Evolutionary conservation across 108 stramenopile species (phyloP), one percentile per base, ranked within the genome.

Genomic region (Cylindrotheca closterium): DNA sequence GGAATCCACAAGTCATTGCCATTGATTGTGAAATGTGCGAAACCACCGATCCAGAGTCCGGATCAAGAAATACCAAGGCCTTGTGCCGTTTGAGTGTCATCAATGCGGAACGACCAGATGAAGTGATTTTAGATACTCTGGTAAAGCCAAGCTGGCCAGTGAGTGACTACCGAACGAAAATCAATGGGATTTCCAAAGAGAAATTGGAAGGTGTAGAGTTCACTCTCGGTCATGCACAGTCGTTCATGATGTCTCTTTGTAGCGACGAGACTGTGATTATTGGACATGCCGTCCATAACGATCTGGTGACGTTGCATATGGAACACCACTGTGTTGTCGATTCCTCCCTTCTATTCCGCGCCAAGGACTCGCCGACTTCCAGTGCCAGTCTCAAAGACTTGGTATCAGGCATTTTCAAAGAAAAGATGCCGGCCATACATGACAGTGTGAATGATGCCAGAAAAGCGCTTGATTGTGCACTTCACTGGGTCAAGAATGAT

Each of bases 21-120:
- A 89, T 99, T 52, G 98, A 98, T 70, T 99, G 98, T 66, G 98
- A 99, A 79, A 99, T 99, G 98, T 97, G 96, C 65, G 95, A 96
- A 55, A 91, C 89, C 3, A 60, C 75, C 49, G 97, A 99, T 70
- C 96, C 97, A 17, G 79, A 92, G 15, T 85, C 92, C 17, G 88
- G 85, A 23, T 62, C 51, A 49, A 78, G 60, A 21, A 82, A 96
- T 60, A 55, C 71, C 46, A 96, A 94, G 63, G 91, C 90, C 17
- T 77, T 99, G 30, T 88, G 95, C 66, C 96, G 98, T 54, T 3
- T 99, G 22, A 86, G 83, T 69, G 74, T 99, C 34, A 88, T 99
- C 46, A 83, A 95, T 76, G 98, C 87, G 7, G 80, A 81, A 1
- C 75, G 86, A 23, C 94, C 94, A 10, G 74, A 78, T 27, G 89